Evolutionary conservation across 2,329 filamentous ascomycete genomes (phyloP), one percentile per base, ranked within the genome.

Genomic region (Clonostachys byssicola): DNA sequence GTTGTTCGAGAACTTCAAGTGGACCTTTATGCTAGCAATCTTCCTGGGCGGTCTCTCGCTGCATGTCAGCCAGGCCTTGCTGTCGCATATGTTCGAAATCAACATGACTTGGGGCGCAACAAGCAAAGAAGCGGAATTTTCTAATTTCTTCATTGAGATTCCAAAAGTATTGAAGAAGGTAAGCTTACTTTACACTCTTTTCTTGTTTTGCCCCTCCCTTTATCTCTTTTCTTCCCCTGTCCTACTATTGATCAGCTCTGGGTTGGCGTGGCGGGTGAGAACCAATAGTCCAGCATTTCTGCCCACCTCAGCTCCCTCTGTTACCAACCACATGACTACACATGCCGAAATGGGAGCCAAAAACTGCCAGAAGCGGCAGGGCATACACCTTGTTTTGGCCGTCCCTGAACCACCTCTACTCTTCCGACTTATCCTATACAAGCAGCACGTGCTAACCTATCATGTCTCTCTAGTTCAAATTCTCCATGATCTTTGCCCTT

Each of bases 101-200:
- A 79, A 94, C 67, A 92, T 94, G 85, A 81, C 80, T 4, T 94
- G 89, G 89, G 89, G 89, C 44, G 83, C 89, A 2, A 95, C 90
- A 1, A 80, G 84, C 39, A 95, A 95, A 69, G 90, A 95, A 70
- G 81, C 81, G 44, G 86, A 90, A 57, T 84, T 86, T 59, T 85
- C 86, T 23, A 88, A 89, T 65, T 95, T 95, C 68, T 92, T 92
- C 68, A 86, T 89, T 50, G 89, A 94, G 62, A 80, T 92, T 16
- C 86, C 86, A 34, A 87, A 86, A 61, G 87, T 95, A 39, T 63
- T 92, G 56, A 86, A 84, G 67, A 84, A 81, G 61, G 89, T 90
- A 66, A 81, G 85, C 64, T 74, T 65, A 30, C 8, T 9, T 10
- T 30, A 30, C 56, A 60, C 58, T 68, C 46, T 55, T 60, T 50